These are phyloP conservation scores for Aspergillus biplanus DNA, from an alignment of 495 filamentous ascomycete genomes.

Conservation along the genomic window DNA sequence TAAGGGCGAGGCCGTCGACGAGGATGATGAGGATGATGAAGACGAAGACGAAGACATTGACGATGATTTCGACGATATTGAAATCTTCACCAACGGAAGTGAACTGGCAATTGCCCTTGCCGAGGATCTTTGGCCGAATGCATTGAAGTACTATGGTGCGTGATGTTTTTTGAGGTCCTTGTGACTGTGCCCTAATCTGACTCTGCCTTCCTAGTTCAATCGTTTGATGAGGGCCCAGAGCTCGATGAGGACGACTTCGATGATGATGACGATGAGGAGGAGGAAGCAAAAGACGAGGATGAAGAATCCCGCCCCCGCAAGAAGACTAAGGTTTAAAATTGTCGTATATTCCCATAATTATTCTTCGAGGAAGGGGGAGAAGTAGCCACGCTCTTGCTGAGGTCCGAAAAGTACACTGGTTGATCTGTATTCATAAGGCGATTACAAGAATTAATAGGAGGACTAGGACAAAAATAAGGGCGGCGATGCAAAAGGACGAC, in stretches of 20 bases:
- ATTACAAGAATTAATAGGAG: slow-evolving; percentile 77
- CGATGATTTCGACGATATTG: slow-evolving; percentile 59
- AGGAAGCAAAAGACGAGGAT: slow-evolving; percentile 35
- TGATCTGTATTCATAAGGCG: slow-evolving; percentile 48
- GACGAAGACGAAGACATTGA: slow-evolving; percentile 55
- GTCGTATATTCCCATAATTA: slow-evolving; percentile 12
- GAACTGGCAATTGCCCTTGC: slow-evolving; percentile 76
- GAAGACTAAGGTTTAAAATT: slow-evolving; percentile 46
- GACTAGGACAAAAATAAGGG: slow-evolving; percentile 84
- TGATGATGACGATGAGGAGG: slow-evolving; percentile 27
- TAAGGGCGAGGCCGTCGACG: slow-evolving; percentile 54
- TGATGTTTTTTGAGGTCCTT: slow-evolving; percentile 19
- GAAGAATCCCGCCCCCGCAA: slow-evolving; percentile 44
- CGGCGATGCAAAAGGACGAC: slow-evolving; percentile 90
- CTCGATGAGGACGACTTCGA: slow-evolving; percentile 39
- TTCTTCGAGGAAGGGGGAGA: not conserved
- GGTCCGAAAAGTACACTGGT: too few relatives aligned
- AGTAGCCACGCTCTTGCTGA: not conserved
- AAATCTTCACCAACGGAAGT: slow-evolving; percentile 82
- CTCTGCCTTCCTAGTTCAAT: slow-evolving; percentile 24
- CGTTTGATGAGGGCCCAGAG: slow-evolving; percentile 39
- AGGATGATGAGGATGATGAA: slow-evolving; percentile 43
- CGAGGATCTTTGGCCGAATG: slow-evolving; percentile 85
- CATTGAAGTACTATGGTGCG: slow-evolving; percentile 89
- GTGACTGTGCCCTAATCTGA: not conserved